Conservation (phyloP, 306 rosid species). For the Cucurbita argyrosperma region DNA sequence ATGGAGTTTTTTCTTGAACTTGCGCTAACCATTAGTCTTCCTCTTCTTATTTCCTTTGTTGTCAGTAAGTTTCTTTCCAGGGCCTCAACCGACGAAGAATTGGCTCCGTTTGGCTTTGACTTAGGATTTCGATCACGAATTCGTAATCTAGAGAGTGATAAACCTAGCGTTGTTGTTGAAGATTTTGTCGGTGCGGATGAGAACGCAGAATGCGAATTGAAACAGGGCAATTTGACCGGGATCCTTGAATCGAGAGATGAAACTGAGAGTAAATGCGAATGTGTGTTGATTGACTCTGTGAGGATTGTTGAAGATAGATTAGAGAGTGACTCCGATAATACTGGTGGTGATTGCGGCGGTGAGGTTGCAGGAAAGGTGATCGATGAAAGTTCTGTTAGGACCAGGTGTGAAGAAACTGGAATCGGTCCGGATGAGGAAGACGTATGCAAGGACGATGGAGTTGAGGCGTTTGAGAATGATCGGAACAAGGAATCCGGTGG, state of each 20-base stretch:
- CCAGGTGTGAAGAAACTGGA: constrained; percentile 8
- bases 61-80: constrained; percentile 21
- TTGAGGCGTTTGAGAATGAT: constrained; percentile 8
- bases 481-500: constrained; percentile 12
- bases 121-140: constrained; percentile 10
- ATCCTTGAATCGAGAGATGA: not conserved
- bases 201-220: not conserved
- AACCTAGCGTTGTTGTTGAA: constrained; percentile 15
- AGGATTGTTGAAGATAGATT: not conserved
- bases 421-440: constrained; percentile 6
- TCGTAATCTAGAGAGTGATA: constrained; percentile 15
- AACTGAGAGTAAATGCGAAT: not conserved
- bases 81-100: constrained; percentile 9
- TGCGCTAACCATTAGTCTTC: constrained; percentile 21
- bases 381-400: constrained; percentile 15
- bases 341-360: constrained; percentile 15
- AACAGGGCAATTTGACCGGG: not conserved
- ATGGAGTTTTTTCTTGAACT: constrained; percentile 44
- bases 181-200: constrained; percentile 18
- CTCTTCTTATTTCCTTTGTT: constrained; percentile 25
- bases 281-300: not conserved
- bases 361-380: constrained; percentile 9
- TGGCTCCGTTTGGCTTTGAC: not conserved
- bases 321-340: constrained; percentile 4
- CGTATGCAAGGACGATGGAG: not conserved